Evolutionary conservation across 2,329 filamentous ascomycete genomes (phyloP).

Genomic region (Chrysoporthe puriensis): DNA sequence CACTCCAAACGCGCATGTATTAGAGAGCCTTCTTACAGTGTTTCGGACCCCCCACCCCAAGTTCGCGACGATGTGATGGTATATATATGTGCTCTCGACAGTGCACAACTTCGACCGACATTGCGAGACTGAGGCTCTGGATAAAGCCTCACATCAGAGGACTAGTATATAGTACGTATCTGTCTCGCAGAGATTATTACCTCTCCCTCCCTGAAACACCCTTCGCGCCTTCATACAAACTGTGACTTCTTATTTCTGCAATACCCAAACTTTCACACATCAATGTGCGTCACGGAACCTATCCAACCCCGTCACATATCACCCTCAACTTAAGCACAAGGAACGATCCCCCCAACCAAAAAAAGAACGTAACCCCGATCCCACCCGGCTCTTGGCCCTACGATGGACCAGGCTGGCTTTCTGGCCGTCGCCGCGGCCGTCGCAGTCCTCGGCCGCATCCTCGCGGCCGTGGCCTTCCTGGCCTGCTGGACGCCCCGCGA

Average conservation of each 20-base stretch:
- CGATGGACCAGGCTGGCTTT: background rate
- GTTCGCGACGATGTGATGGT: background rate
- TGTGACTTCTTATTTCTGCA: too few species aligned
- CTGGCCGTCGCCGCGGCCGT: slow-evolving; percentile 9
- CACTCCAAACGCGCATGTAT: background rate
- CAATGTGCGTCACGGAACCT: too few species aligned
- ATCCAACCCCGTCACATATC: background rate
- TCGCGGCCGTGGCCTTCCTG: slow-evolving; percentile 11
- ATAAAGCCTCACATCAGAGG: too few species aligned
- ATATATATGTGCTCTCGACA: background rate
- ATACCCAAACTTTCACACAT: too few species aligned
- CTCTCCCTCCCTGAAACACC: too few species aligned
- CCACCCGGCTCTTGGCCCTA: background rate
- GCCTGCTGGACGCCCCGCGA: slow-evolving; percentile 15
- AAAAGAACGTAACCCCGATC: background rate
- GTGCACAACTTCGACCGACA: too few species aligned
- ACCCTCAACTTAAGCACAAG: background rate
- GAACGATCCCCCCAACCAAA: background rate
- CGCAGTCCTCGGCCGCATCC: slow-evolving; percentile 8
- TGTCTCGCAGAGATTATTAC: too few species aligned
- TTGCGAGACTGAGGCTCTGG: too few species aligned
- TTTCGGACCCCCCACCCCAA: too few species aligned
- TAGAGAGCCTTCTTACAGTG: background rate
- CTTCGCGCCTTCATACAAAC: too few species aligned
- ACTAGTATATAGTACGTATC: too few species aligned